A percentile compares a stretch with the other conserved stretches of the same genome.
Evolutionary conservation across 768 basidiomycete genomes (phyloP).

Genomic region (Russula sp.): DNA sequence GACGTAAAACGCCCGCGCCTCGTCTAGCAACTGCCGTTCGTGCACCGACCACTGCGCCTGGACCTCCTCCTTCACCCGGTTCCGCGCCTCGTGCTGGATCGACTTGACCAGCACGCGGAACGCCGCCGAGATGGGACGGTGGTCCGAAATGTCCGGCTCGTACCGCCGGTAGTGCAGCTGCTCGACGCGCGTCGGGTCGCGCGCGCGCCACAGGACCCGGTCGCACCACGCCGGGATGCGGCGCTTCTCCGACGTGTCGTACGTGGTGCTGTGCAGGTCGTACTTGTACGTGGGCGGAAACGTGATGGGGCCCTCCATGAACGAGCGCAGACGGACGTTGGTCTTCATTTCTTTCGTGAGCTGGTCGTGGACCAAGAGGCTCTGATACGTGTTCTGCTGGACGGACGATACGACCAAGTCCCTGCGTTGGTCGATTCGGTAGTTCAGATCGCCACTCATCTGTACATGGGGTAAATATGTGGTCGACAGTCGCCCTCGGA

Average conservation of each 20-base stretch:
- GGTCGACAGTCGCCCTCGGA: not conserved
- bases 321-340: slow-evolving; percentile 82
- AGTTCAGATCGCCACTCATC: slow-evolving; percentile 95
- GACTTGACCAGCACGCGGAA: slow-evolving; percentile 72
- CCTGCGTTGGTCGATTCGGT: slow-evolving; percentile 90
- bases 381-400: slow-evolving; percentile 55
- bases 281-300: slow-evolving; percentile 97
- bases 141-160: slow-evolving; percentile 86
- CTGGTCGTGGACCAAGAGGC: slow-evolving; percentile 76
- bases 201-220: slow-evolving; percentile 74
- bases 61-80: slow-evolving; percentile 49
- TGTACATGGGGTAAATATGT: slow-evolving; percentile 27
- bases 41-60: slow-evolving; percentile 45
- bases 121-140: slow-evolving; percentile 79
- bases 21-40: slow-evolving; percentile 31
- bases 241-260: slow-evolving; percentile 84
- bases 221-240: slow-evolving; percentile 97
- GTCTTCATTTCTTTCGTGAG: slow-evolving; percentile 81
- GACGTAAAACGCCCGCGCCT: slow-evolving; percentile 33
- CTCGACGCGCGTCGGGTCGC: slow-evolving; percentile 49
- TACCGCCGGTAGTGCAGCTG: slow-evolving; percentile 73
- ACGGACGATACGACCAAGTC: slow-evolving; percentile 73
- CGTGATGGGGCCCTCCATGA: slow-evolving; percentile 73
- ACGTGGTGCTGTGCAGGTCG: slow-evolving; percentile 68
- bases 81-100: slow-evolving; percentile 54